Conservation (phyloP, 2,329 filamentous ascomycete genomes). For the Colletotrichum sp. region DNA sequence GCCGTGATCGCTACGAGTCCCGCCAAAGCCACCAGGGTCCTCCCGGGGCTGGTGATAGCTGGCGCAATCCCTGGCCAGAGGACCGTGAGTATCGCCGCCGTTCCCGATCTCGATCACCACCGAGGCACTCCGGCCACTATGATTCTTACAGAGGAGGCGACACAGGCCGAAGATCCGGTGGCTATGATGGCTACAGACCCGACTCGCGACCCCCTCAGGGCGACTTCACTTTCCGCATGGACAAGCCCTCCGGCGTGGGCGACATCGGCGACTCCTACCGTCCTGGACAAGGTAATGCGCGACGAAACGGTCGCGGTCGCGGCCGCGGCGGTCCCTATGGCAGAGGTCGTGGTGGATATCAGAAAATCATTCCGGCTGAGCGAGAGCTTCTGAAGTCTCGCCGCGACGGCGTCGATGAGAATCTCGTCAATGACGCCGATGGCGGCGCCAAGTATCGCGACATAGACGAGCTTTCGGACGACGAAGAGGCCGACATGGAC, state of each 20-base stretch:
- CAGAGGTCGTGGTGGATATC: constrained; percentile 11
- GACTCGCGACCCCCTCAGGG: constrained; percentile 39
- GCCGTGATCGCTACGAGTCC: neutral
- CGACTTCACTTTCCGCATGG: constrained; percentile 62
- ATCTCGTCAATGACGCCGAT: constrained; percentile 50
- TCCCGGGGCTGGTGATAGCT: neutral
- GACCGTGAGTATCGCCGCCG: constrained; percentile 18
- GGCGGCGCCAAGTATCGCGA: constrained; percentile 57
- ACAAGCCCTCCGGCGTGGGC: constrained; percentile 55
- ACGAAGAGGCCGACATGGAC: constrained; percentile 69
- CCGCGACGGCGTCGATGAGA: constrained; percentile 45
- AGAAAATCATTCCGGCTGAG: constrained; percentile 47
- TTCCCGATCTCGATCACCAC: constrained; percentile 4
- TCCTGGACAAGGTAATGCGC: constrained; percentile 22
- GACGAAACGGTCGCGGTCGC: constrained; percentile 3
- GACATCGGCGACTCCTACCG: constrained; percentile 37
- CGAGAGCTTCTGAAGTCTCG: constrained; percentile 49
- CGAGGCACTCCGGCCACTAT: neutral
- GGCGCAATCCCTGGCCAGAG: constrained; percentile 15
- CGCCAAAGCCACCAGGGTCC: neutral
- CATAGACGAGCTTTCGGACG: constrained; percentile 65
- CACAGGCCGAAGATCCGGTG: constrained; percentile 14
- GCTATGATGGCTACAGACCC: constrained; percentile 40
- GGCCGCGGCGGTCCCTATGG: constrained; percentile 30
- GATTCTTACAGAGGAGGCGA: constrained; percentile 14